Evolutionary conservation across 2,329 filamentous ascomycete genomes (phyloP).

Genomic region (Phyllosticta citribraziliensis): DNA sequence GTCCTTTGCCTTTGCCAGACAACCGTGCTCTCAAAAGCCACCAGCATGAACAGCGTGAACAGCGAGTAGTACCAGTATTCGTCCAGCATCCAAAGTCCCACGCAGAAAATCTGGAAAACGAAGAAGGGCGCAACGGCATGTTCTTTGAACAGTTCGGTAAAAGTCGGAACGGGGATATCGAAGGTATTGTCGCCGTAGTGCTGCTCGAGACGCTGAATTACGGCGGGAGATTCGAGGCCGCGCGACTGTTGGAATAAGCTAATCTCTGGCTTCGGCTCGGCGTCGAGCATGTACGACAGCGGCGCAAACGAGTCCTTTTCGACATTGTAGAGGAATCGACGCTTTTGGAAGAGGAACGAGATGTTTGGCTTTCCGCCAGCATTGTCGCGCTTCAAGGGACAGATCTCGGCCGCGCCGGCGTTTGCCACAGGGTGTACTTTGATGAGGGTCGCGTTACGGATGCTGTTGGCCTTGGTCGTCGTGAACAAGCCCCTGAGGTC

Average conservation of each 20-base stretch:
- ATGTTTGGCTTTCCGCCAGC: slow-evolving; percentile 64
- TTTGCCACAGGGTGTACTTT: slow-evolving; percentile 88
- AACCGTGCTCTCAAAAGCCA: slow-evolving; percentile 94
- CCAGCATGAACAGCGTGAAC: slow-evolving; percentile 97
- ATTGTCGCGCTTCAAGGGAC: slow-evolving; percentile 66
- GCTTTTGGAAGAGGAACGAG: slow-evolving; percentile 97
- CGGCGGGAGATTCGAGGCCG: slow-evolving; percentile 63
- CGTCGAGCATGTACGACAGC: slow-evolving; percentile 73
- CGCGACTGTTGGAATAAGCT: slow-evolving; percentile 68
- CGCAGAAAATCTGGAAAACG: slow-evolving; percentile 97
- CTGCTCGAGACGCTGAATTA: slow-evolving; percentile 71
- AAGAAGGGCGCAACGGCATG: slow-evolving; percentile 98
- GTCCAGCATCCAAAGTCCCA: slow-evolving; percentile 95
- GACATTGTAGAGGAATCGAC: slow-evolving; percentile 77
- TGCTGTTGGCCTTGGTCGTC: slow-evolving; percentile 55
- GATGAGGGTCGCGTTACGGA: slow-evolving; percentile 73
- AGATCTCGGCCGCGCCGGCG: slow-evolving; percentile 82
- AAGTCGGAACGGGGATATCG: slow-evolving; percentile 93
- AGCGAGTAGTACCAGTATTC: slow-evolving; percentile 99
- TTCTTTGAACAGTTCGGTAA: slow-evolving; percentile 92
- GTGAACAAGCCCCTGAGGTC: slow-evolving; percentile 76
- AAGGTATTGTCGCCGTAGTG: slow-evolving; percentile 96
- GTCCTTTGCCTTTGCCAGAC: slow-evolving; percentile 98
- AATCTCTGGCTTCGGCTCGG: slow-evolving; percentile 71
- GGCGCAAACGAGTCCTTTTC: slow-evolving; percentile 68